Evolutionary conservation across 805 yeast species (phyloP).

Genomic region (Groenewaldozyma salmanticensis): DNA sequence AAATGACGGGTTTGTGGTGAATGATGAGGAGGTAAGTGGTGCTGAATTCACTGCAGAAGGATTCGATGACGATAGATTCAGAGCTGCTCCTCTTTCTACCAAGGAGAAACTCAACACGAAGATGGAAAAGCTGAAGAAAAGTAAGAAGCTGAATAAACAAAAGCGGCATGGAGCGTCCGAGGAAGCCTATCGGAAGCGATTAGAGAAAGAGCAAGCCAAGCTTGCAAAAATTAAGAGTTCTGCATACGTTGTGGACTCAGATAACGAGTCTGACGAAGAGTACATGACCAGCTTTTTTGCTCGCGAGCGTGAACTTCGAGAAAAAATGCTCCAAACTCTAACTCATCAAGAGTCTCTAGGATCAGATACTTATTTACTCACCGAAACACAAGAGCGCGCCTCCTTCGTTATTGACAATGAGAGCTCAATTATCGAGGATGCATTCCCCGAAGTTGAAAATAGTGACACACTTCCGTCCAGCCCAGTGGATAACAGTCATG

Average conservation of each 20-base stretch:
- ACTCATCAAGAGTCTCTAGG: no score
- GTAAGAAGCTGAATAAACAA: slow-evolving; percentile 3
- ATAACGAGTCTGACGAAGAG: slow-evolving; percentile 55
- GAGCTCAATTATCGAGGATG: background rate
- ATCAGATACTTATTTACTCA: no score
- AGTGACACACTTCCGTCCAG: background rate
- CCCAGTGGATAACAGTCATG: slow-evolving; percentile 2
- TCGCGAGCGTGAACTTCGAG: slow-evolving; percentile 37
- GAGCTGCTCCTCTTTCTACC: slow-evolving; percentile 11
- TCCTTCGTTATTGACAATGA: background rate
- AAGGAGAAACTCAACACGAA: slow-evolving; percentile 21
- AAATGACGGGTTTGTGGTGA: slow-evolving; percentile 20
- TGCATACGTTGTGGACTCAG: slow-evolving; percentile 49
- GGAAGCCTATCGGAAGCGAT: slow-evolving; percentile 1
- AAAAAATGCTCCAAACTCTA: slow-evolving; percentile 1
- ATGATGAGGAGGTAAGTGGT: slow-evolving; percentile 23
- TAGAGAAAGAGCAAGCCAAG: slow-evolving; percentile 14
- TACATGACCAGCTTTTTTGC: slow-evolving; percentile 43
- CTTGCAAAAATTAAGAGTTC: slow-evolving; percentile 34
- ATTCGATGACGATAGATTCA: slow-evolving; percentile 17
- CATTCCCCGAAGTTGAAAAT: background rate
- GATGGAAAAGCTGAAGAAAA: slow-evolving; percentile 9
- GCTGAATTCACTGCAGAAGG: slow-evolving; percentile 18
- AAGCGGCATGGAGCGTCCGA: slow-evolving; percentile 1
- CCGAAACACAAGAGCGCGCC: background rate